These are phyloP conservation scores for Vitis rotundifolia DNA, from an alignment of 164 flowering plant genomes.

Conservation along the genomic window DNA sequence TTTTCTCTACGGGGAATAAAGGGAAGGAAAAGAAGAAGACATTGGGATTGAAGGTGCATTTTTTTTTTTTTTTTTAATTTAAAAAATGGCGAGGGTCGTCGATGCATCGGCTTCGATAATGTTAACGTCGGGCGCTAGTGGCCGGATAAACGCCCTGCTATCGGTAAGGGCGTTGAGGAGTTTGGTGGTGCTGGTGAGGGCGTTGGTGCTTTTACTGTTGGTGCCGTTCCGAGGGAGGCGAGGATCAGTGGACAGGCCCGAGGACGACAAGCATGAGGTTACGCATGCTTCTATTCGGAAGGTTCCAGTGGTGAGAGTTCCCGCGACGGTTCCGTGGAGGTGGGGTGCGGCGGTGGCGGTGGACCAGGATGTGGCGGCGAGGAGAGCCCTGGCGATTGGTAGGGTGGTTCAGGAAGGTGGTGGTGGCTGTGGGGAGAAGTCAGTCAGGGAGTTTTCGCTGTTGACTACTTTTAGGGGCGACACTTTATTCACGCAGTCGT, in stretches of 20 bases:
- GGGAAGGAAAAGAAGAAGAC: too few species aligned
- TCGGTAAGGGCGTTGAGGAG: constrained; percentile 44
- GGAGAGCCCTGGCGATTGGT: constrained; percentile 55
- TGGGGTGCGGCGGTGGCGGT: constrained; percentile 18
- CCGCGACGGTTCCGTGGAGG: constrained; percentile 17
- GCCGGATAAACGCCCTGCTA: constrained; percentile 55
- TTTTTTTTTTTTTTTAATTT: too few species aligned
- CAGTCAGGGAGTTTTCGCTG: constrained; percentile 41
- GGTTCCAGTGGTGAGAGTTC: constrained; percentile 20
- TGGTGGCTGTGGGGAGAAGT: constrained; percentile 5
- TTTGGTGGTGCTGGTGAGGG: constrained; percentile 32
- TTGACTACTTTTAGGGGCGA: constrained; percentile 51
- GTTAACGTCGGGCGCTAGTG: constrained; percentile 70
- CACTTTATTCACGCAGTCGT: constrained; percentile 67
- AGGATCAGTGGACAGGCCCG: constrained; percentile 1
- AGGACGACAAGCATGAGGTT: constrained; percentile 16
- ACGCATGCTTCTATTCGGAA: too few species aligned
- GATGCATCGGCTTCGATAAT: constrained; percentile 30
- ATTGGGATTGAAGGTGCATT: too few species aligned
- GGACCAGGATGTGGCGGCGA: constrained; percentile 45
- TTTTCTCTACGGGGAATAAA: too few species aligned
- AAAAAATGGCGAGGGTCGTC: too few species aligned
- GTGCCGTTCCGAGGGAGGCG: constrained; percentile 42
- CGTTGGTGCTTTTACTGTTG: constrained; percentile 39
- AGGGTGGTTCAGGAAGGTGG: constrained; percentile 40